Percentiles rank a stretch among this genome's conserved stretches.
phyloP scores from a whole-genome alignment of 176 grass and related monocot species.

The Musa beccarii region DNA sequence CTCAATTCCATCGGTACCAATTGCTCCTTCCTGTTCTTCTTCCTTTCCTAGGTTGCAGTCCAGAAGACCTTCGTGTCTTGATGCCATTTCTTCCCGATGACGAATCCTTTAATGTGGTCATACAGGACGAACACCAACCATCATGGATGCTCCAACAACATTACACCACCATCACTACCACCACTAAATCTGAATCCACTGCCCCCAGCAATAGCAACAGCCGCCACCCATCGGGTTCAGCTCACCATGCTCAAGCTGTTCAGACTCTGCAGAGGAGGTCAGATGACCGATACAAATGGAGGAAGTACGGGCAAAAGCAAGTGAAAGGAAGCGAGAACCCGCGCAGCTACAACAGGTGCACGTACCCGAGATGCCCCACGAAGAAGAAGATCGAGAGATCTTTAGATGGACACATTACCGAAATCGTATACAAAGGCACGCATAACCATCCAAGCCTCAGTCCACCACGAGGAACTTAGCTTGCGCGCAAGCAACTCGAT shows the following conservation, averaged over 20 bases:
- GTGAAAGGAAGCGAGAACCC: slow-evolving; percentile 44
- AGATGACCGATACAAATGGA: slow-evolving; percentile 13
- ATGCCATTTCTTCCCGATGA: neutral
- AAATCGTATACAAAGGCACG: slow-evolving; percentile 34
- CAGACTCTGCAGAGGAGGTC: slow-evolving; percentile 18
- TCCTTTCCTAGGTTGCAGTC: no score
- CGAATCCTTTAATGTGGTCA: neutral
- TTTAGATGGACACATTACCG: slow-evolving; percentile 25
- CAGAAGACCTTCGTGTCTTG: no score
- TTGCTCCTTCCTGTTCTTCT: neutral
- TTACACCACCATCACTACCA: neutral
- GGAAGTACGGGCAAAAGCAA: slow-evolving; percentile 42
- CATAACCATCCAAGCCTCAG: slow-evolving; percentile 36
- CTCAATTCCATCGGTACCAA: slow-evolving; percentile 4
- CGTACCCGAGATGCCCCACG: slow-evolving; percentile 24
- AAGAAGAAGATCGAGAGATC: slow-evolving; percentile 43
- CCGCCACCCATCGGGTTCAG: neutral
- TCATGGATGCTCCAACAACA: slow-evolving; percentile 13
- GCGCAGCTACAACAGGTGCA: slow-evolving; percentile 38
- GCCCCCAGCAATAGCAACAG: neutral
- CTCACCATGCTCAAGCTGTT: neutral
- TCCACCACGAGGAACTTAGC: slow-evolving; percentile 28
- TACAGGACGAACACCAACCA: slow-evolving; percentile 24
- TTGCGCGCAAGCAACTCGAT: slow-evolving; percentile 1
- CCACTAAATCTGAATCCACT: neutral